These are phyloP conservation scores for Pulveroboletus sp. DNA, from an alignment of 768 basidiomycete species.

Conservation along the genomic window DNA sequence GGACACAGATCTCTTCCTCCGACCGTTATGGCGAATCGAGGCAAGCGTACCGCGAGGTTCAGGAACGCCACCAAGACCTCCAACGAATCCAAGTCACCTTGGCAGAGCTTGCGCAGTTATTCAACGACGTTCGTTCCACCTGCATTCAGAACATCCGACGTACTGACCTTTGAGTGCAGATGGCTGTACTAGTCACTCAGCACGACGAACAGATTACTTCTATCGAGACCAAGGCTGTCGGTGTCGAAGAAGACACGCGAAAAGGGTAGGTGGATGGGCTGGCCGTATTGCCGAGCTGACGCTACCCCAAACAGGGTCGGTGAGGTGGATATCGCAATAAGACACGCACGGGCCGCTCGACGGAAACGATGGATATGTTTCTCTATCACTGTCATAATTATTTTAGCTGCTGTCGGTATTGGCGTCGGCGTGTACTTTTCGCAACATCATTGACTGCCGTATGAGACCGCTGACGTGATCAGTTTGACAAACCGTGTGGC, in stretches of 20 bases:
- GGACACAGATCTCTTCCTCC: slow-evolving; percentile 67
- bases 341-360: slow-evolving; percentile 65
- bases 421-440: slow-evolving; percentile 30
- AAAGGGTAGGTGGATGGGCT: slow-evolving; percentile 52
- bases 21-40: slow-evolving; percentile 81
- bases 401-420: slow-evolving; percentile 44
- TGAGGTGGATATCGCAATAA: slow-evolving; percentile 66
- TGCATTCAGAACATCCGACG: background rate
- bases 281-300: background rate
- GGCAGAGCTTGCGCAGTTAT: slow-evolving; percentile 85
- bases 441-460: background rate
- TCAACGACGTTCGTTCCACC: slow-evolving; percentile 61
- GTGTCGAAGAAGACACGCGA: slow-evolving; percentile 67
- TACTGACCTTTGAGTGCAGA: slow-evolving; percentile 39
- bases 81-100: slow-evolving; percentile 82
- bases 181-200: slow-evolving; percentile 74
- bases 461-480: slow-evolving; percentile 20
- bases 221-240: slow-evolving; percentile 60
- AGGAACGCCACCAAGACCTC: slow-evolving; percentile 84
- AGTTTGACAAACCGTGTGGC: background rate
- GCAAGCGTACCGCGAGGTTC: slow-evolving; percentile 82
- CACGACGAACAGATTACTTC: slow-evolving; percentile 72
- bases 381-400: slow-evolving; percentile 53
- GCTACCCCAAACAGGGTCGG: slow-evolving; percentile 41
- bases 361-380: slow-evolving; percentile 89